Conservation (phyloP, 257 asterid species). For the Striga asiatica region DNA sequence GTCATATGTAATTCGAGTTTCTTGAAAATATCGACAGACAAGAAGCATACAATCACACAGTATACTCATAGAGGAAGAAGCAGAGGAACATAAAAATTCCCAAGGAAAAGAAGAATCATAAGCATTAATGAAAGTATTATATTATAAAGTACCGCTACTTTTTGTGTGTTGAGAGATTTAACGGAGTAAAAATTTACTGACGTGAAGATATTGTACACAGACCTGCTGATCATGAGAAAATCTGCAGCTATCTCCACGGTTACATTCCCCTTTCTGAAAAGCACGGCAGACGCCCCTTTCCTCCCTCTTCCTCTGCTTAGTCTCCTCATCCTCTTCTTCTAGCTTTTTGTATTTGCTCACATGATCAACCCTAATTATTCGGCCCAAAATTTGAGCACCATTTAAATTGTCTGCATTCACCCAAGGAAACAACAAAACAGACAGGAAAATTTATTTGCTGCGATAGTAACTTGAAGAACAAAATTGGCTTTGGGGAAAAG, state of each 20-base stretch:
- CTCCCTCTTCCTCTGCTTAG: slow-evolving; percentile 74
- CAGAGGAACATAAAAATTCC: no score
- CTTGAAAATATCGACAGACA: no score
- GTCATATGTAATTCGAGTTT: no score
- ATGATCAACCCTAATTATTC: slow-evolving; percentile 80
- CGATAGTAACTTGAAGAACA: no score
- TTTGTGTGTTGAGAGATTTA: no score
- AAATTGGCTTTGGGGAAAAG: not conserved
- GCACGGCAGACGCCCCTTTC: slow-evolving; percentile 94
- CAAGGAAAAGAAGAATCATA: no score
- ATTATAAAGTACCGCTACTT: no score
- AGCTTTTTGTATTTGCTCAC: slow-evolving; percentile 63
- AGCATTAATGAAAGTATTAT: no score
- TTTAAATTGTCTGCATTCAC: slow-evolving; percentile 58
- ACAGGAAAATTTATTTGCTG: not conserved
- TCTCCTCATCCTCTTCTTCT: slow-evolving; percentile 96
- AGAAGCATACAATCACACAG: no score
- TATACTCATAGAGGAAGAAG: no score
- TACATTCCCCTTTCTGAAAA: slow-evolving; percentile 82
- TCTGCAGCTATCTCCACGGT: slow-evolving; percentile 78
- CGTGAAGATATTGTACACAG: no score
- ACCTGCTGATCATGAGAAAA: slow-evolving; percentile 92
- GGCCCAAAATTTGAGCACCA: slow-evolving; percentile 78
- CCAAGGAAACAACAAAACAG: not conserved
- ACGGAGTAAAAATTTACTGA: no score